phyloP scores from a whole-genome alignment of 805 yeast species.

The Grigorovia jiainica region DNA sequence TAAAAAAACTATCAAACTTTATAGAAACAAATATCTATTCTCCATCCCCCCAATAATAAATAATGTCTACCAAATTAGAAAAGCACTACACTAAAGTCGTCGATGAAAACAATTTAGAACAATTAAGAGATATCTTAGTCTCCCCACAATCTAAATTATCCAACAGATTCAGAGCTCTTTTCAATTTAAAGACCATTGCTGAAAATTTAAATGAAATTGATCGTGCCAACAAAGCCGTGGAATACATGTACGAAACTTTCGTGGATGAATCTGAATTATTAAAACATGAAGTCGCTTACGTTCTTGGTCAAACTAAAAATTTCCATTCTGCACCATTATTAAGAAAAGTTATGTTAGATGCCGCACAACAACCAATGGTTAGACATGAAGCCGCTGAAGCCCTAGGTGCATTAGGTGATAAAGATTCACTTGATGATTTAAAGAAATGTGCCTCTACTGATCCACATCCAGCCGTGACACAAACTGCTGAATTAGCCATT shows the following conservation, averaged over 20 bases:
- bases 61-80: slow-evolving; percentile 31
- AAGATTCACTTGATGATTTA: slow-evolving; percentile 57
- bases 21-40: background rate
- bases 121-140: slow-evolving; percentile 59
- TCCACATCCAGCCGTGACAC: slow-evolving; percentile 80
- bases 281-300: slow-evolving; percentile 97
- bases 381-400: slow-evolving; percentile 99
- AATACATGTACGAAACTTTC: slow-evolving; percentile 80
- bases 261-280: slow-evolving; percentile 74
- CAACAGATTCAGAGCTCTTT: slow-evolving; percentile 85
- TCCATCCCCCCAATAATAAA: background rate
- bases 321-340: slow-evolving; percentile 66
- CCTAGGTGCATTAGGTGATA: slow-evolving; percentile 88
- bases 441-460: slow-evolving; percentile 58
- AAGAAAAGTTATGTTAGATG: slow-evolving; percentile 57
- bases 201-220: slow-evolving; percentile 46
- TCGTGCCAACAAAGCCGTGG: slow-evolving; percentile 58
- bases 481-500: slow-evolving; percentile 95
- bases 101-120: slow-evolving; percentile 42
- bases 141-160: slow-evolving; percentile 66
- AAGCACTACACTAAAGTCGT: slow-evolving; percentile 30
- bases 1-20: background rate
- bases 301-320: slow-evolving; percentile 90
- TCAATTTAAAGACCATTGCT: slow-evolving; percentile 81
- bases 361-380: slow-evolving; percentile 84